Base-by-base conservation (phyloP, 805 yeast genomes). In the Schizosaccharomyces osmophilus region DNA sequence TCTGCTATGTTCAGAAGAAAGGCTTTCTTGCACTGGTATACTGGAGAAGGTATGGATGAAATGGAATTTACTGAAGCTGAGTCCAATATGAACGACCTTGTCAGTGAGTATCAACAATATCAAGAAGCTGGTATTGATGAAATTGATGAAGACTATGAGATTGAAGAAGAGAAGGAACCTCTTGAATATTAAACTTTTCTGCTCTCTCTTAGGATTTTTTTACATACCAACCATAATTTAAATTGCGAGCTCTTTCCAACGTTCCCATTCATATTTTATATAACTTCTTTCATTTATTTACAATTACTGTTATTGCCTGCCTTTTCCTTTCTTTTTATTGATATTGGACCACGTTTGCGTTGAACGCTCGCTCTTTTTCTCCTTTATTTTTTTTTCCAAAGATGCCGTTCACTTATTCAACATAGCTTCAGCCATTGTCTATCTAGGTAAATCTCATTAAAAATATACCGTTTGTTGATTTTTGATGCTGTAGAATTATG, bases 11-110 rank as follows among this genome's bases (percentile, higher is more conserved):
- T 86, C 75, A 82, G 86, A 72, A 83, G 93, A 75, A 84, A 84
- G 72, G 97, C 97, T 65, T 88, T 88, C 82, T 82, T 88, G 74
- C 97, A 88, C 73, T 88, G 96, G 96, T 88, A 88, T 75, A 85
- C 94, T 17, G 80, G 84, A 67, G 97, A 88, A 74, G 96, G 97
- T 76, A 89, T 88, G 96, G 97, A 88, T 69, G 94, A 85, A 75
- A 79, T 83, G 78, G 97, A 88, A 76, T 88, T 88, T 74, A 81
- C 88, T 63, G 96, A 88, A 76, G 97, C 97, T 61, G 94, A 87
- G 75, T 82, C 94, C 62, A 86, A 88, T 73, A 83, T 88, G 87
- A 81, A 82, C 67, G 97, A 89, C 74, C 78, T 88, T 69, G 90
- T 88, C 61, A 82, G 83, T 69, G 96, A 88, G 74, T 83, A 88